Base-by-base conservation (phyloP, 108 stramenopile species). In the Cyclotella atomus region DNA sequence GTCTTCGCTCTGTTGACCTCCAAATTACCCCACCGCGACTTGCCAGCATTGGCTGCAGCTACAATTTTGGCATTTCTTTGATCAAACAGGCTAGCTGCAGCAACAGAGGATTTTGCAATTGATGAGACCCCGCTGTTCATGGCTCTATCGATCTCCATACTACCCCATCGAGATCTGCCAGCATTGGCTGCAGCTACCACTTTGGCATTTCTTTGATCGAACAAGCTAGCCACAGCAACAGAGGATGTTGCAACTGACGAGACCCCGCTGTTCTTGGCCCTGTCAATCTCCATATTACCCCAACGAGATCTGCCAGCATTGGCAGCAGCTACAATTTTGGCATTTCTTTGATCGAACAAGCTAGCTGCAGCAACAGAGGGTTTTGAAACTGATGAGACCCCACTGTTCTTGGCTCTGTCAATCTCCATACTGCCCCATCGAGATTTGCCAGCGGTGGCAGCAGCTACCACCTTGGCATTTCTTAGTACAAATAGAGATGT, bases 81-180 rank as follows among this genome's bases (percentile, higher is more conserved):
- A 43, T 83, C 71, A 49, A 46, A 65, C 29, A 65, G 25, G 38
- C 29, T 65, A 30, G 28, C 2, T 47, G 28, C 35, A n/a, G n/a
- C 29, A 32, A n/a, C 1, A 0, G 29, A 10, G n/a, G 54, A 23
- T 29, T 32, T 1, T 32, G 56, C 15, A 30, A 28, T 32, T 4
- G 33, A 32, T 27, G 45, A 30, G 23, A 60, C 77, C 12, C 69
- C 71, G 20, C 33, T 52, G 38, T 3, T 68, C 50, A 32, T 53
- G 7, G 56, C 59, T 30, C 66, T 55, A 10, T 84, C 50, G 2
- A 85, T 61, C 59, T 93, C 92, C 76, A 55, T 73, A 71, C 74
- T 74, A n/a, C 92, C 92, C 92, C 92, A 93, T 28, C 92, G 88
- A 16, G 89, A 88, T 59, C 87, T 89, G 30, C 92, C 92, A 38